Evolutionary conservation across 768 basidiomycete genomes (phyloP), one percentile per base, ranked within the genome.

Genomic region (Collybia nuda): DNA sequence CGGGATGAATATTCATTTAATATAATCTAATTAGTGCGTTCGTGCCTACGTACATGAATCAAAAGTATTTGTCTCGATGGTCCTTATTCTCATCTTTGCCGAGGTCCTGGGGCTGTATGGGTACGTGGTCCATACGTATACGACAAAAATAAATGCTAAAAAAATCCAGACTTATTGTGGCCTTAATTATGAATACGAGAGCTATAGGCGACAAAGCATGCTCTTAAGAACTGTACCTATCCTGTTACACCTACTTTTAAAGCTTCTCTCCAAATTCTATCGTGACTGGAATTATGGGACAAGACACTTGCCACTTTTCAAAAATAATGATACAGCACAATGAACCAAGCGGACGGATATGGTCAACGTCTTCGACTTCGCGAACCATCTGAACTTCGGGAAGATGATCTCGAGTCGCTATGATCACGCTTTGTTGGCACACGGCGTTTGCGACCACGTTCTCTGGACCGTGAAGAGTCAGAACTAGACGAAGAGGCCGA

Each of bases 61-160:
- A 2, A 47, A 47, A 39, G 46, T 47, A 4, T 47, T 47, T 8
- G 46, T 47, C n/a, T 38, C 46, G 2, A 47, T 47, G 95, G 93
- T 98, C 17, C 84, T 98, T 37, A 95, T 98, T 56, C 84, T 98
- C 63, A 93, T 93, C 56, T 93, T 93, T 57, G 86, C 85, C 6
- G 93, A 96, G 67, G 94, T 97, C 19, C 73, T 97, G 51, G 94
- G 94, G 32, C 68, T 96, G 48, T 93, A 92, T 61, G 91, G 90
- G 85, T 88, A 62, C 55, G 84, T 69, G 29, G 4, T 36, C 17
- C 23, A 9, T 15, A 15, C 23, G 18, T 22, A 17, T 17, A 22
- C 7, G 17, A 22, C 12, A 17, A 23, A 15, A 14, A 38, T 14
- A n/a, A 26, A 23, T 6, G 15, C 24, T 39, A 2, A 18, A 47